Evolutionary conservation across 75 land plant species (phyloP), one percentile per base, ranked within the genome.

Genomic region (Cunninghamia lanceolata): DNA sequence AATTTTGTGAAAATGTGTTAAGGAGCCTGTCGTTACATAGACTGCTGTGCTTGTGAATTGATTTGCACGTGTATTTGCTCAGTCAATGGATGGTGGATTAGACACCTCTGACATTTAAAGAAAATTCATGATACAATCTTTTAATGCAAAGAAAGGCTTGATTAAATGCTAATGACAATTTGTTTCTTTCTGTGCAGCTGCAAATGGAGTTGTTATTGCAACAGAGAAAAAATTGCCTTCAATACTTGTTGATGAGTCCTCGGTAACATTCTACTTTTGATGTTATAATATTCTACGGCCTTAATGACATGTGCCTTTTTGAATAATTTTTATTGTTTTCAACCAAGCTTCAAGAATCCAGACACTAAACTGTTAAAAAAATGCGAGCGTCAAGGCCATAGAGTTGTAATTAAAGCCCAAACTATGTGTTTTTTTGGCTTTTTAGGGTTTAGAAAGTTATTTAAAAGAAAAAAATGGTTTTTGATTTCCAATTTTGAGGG

Each of bases 181-280:
- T 36, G 7, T 87, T 59, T 73, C 36, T 87, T 88, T 70, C 1
- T 84, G 17, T 93, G 86, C 94, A 98, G 99, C 99, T 91, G 91
- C 99, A 17, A 96, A 98, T 95, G 99, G 99, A 75, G 99, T 98
- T 82, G 97, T 98, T 28, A 95, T 98, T 89, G 99, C 99, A 43
- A 98, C 99, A 32, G 99, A 98, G 89, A 98, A 98, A 90, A 98
- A 98, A 88, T 82, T 98, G 40, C 99, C 99, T 19, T 98, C 99
- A 10, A 95, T 98, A 83, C 94, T 98, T 88, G 99, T 98, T 39
- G 99, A 98, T 88, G 99, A 98, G 71, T 86, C 94, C 13, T 98
- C 99, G 83, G 99, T 98, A 91, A 89, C 93, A 89, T 83, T 83
- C 42, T 28, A 56, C 5, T 39, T 84, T 7, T 74, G 28, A 50